Base-by-base conservation (phyloP, 2,329 filamentous ascomycete species). In the Simplicillium aogashimaense region DNA sequence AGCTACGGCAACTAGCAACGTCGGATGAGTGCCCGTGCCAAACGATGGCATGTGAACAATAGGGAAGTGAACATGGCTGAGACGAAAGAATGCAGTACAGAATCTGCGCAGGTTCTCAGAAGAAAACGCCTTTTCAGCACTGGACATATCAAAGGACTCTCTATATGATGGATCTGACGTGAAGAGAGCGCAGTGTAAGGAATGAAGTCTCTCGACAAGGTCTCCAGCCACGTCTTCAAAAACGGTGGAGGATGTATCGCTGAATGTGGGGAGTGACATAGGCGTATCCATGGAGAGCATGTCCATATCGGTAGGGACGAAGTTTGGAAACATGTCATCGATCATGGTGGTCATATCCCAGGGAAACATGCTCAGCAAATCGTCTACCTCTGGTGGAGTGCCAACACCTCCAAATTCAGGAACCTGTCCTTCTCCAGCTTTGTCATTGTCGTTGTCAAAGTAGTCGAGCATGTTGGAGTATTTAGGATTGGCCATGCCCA, bases 1-100 rank as follows among this genome's bases (percentile, higher is more conserved):
- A 3, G 35, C 43, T 25, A 52, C 44, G 3, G 41, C 45, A 2
- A 53, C 36, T 8, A 53, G 14, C 17, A 53, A 40, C 9, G 44
- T 28, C 7, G 38, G 38, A 1, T 41, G 41, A 3, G 48, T 46
- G 2, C 40, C 37, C 8, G 38, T 30, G 15, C 45, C 42, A 33
- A 56, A 57, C 9, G 43, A 45, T 6, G 54, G 46, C 7, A 47
- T 45, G 46, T 57, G 54, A 2, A 53, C 18, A 14, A 56, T 38
- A 16, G 55, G 54, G 10, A 56, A 49, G 42, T 56, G 50, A 9
- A 38, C 41, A 36, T 56, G 53, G 28, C 46, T 52, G 17, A 49
- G 40, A 8, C 48, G 49, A 42, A 53, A 57, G 43, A 50, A 55
- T n/a, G 44, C 43, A 1, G 44, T 34, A 3, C 49, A 40, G 32